These are phyloP conservation scores for Xylariaceae sp. DNA, from an alignment of 2,329 filamentous ascomycete species.

Conservation along the genomic window DNA sequence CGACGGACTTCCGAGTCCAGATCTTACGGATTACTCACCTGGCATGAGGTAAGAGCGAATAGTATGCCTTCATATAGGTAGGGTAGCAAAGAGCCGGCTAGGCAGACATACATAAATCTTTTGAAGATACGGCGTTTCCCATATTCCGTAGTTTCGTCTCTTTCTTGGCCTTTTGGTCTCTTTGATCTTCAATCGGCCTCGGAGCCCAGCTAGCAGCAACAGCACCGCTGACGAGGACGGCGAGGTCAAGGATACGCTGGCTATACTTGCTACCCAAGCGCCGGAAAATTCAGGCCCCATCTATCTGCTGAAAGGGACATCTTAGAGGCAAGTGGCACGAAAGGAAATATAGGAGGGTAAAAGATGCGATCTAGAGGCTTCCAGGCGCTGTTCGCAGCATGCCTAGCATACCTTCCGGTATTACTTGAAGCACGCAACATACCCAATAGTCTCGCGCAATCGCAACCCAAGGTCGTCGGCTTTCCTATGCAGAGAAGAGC, in stretches of 20 bases:
- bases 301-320: too few relatives aligned
- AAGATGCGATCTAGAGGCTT: conserved; percentile 27
- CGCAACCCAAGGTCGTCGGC: conserved; percentile 40
- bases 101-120: too few relatives aligned
- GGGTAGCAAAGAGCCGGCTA: too few relatives aligned
- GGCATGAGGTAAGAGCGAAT: too few relatives aligned
- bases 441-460: conserved; percentile 19
- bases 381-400: conserved; percentile 25
- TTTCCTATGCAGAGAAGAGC: conserved; percentile 40
- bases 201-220: not conserved
- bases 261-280: not conserved
- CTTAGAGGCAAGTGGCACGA: not conserved
- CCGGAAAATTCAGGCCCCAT: not conserved
- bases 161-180: too few relatives aligned
- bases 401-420: conserved; percentile 24
- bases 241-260: not conserved
- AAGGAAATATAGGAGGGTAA: not conserved
- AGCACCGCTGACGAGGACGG: not conserved
- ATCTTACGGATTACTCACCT: too few relatives aligned
- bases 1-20: too few relatives aligned
- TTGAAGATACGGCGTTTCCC: too few relatives aligned
- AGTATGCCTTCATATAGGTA: too few relatives aligned
- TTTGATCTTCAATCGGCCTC: too few relatives aligned
- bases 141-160: too few relatives aligned
- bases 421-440: conserved; percentile 26